phyloP scores from a whole-genome alignment of 192 early-diverging fungal genomes.

The Backusella parvicylindrica region DNA sequence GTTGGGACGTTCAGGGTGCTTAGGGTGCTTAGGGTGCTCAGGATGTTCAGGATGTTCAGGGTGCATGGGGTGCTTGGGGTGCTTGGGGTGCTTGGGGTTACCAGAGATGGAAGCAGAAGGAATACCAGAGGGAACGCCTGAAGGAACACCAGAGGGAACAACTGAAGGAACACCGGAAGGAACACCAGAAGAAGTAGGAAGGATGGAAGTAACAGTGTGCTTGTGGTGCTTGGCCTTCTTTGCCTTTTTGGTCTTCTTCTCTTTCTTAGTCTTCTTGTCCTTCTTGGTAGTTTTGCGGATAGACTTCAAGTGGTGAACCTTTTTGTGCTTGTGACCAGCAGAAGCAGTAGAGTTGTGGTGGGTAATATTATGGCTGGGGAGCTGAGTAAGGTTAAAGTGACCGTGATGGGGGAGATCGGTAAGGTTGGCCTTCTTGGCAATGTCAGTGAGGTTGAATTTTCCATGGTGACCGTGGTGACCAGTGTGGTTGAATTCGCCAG shows the following conservation, averaged over 20 bases:
- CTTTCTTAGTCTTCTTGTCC: neutral
- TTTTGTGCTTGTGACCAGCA: neutral
- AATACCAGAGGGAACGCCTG: neutral
- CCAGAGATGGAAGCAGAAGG: neutral
- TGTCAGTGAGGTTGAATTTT: neutral
- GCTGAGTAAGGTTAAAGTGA: neutral
- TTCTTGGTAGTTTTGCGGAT: neutral
- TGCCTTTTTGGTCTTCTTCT: neutral
- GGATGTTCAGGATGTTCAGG: neutral
- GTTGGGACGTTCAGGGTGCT: neutral
- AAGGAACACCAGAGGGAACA: neutral
- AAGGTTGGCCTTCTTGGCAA: neutral
- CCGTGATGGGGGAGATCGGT: neutral
- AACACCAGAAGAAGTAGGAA: neutral
- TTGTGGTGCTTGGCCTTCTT: neutral
- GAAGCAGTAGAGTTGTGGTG: neutral
- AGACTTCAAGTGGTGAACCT: neutral
- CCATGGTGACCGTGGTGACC: neutral
- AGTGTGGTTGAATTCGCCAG: neutral
- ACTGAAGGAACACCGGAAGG: neutral
- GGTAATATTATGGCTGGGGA: neutral
- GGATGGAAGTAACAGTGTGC: neutral
- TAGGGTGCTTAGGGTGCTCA: neutral
- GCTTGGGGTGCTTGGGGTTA: neutral
- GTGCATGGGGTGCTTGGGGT: neutral